phyloP scores from a whole-genome alignment of 805 yeast species.

The Maudiozyma saulgeensis region DNA sequence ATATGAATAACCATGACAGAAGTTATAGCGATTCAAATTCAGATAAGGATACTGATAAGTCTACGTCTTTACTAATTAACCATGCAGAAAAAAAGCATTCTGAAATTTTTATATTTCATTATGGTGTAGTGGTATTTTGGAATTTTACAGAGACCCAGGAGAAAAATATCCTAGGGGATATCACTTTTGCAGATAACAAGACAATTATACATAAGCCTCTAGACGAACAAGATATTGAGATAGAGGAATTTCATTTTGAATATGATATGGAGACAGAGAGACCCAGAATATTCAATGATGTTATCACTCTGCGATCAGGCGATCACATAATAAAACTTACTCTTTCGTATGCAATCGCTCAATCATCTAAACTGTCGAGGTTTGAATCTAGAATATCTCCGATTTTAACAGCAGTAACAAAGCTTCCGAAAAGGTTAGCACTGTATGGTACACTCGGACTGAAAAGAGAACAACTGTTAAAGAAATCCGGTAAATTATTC shows the following conservation, averaged over 20 bases:
- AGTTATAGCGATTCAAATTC: background rate
- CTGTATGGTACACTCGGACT: conserved; percentile 81
- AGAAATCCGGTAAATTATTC: conserved; percentile 83
- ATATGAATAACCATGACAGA: background rate
- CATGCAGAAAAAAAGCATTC: conserved; percentile 41
- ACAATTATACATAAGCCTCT: conserved; percentile 60
- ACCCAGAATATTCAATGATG: conserved; percentile 82
- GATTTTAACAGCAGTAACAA: conserved; percentile 74
- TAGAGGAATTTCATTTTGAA: conserved; percentile 55
- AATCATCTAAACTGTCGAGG: conserved; percentile 81
- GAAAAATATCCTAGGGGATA: conserved; percentile 84
- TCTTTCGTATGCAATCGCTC: conserved; percentile 94
- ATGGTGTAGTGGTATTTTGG: conserved; percentile 98
- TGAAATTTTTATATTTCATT: conserved; percentile 79
- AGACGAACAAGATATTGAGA: conserved; percentile 83
- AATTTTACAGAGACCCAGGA: conserved; percentile 89
- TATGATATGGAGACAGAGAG: conserved; percentile 49
- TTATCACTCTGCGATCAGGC: conserved; percentile 82
- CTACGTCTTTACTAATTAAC: background rate
- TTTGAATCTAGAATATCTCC: conserved; percentile 89
- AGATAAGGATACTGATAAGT: background rate
- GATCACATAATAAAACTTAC: conserved; percentile 89
- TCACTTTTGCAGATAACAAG: conserved; percentile 46
- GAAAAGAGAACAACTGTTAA: conserved; percentile 72
- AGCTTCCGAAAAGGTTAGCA: conserved; percentile 81